Evolutionary conservation across 2,329 filamentous ascomycete genomes (phyloP).

Genomic region (Diaporthe nobilis): DNA sequence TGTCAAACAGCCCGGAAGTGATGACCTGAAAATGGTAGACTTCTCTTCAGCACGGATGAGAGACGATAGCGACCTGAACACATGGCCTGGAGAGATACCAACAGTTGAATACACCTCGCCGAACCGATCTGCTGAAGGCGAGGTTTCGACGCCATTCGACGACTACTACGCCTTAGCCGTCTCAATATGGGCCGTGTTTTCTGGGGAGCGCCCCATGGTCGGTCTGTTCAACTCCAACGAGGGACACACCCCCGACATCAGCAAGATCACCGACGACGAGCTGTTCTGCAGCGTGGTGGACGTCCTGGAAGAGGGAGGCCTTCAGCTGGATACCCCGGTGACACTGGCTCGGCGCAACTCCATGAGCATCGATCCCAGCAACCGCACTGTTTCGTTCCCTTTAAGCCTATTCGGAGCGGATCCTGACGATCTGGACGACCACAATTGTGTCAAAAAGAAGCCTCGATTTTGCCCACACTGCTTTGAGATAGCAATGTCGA

Average conservation of each 20-base stretch:
- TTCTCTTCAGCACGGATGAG: slow-evolving; percentile 31
- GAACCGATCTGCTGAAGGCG: background rate
- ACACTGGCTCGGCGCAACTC: slow-evolving; percentile 26
- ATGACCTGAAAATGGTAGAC: background rate
- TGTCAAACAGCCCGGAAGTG: slow-evolving; percentile 11
- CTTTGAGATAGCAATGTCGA: slow-evolving; percentile 35
- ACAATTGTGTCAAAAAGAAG: slow-evolving; percentile 12
- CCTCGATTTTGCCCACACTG: slow-evolving; percentile 34
- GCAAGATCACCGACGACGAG: slow-evolving; percentile 35
- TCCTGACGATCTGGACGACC: slow-evolving; percentile 16
- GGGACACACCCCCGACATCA: slow-evolving; percentile 18
- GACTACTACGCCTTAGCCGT: slow-evolving; percentile 35
- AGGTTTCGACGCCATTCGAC: slow-evolving; percentile 13
- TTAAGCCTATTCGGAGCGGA: slow-evolving; percentile 24
- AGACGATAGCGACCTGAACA: slow-evolving; percentile 34
- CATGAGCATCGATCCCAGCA: slow-evolving; percentile 21
- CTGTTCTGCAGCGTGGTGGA: slow-evolving; percentile 34
- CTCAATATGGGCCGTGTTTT: slow-evolving; percentile 30
- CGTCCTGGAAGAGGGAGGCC: slow-evolving; percentile 24
- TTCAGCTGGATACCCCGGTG: background rate
- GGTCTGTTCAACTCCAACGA: slow-evolving; percentile 35
- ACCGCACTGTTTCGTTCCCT: slow-evolving; percentile 23
- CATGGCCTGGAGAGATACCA: slow-evolving; percentile 21
- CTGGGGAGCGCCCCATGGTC: slow-evolving; percentile 24
- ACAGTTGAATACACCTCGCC: slow-evolving; percentile 22